A percentile compares a stretch with the other conserved stretches of the same genome.
Evolutionary conservation across 208 protist species (phyloP).

Genomic region (Acanthamoeba polyphaga): DNA sequence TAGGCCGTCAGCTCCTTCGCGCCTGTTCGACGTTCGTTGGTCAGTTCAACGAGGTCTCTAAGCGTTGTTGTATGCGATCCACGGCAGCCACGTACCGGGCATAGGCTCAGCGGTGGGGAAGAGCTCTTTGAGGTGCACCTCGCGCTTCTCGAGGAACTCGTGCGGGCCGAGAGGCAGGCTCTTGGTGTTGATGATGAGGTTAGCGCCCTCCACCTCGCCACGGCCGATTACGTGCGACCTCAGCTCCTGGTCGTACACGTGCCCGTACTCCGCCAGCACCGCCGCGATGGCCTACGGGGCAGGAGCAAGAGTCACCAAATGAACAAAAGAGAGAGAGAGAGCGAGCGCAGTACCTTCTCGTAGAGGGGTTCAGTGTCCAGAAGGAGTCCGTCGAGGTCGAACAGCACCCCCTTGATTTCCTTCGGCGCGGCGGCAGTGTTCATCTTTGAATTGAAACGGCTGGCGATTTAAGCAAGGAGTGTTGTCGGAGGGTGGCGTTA

Average conservation of each 20-base stretch:
- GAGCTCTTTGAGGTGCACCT: slow-evolving; percentile 72
- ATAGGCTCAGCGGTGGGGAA: slow-evolving; percentile 69
- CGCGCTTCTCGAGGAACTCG: slow-evolving; percentile 67
- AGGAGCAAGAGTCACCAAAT: neutral
- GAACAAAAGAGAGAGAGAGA: neutral
- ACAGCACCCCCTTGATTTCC: slow-evolving; percentile 77
- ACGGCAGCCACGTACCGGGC: slow-evolving; percentile 8
- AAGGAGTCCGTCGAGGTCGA: slow-evolving; percentile 77
- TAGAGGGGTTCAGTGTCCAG: slow-evolving; percentile 71
- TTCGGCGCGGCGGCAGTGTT: neutral
- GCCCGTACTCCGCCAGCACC: slow-evolving; percentile 26
- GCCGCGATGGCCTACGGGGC: neutral
- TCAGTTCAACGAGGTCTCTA: neutral
- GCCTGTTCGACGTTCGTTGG: neutral
- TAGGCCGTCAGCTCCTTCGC: slow-evolving; percentile 68
- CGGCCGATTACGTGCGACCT: slow-evolving; percentile 27
- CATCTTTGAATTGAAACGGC: neutral
- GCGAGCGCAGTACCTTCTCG: neutral
- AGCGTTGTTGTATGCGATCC: neutral
- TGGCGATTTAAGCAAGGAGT: too few relatives aligned
- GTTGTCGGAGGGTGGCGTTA: neutral
- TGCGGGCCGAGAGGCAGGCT: slow-evolving; percentile 57
- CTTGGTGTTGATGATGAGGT: slow-evolving; percentile 33
- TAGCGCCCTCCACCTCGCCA: slow-evolving; percentile 11
- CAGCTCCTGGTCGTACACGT: slow-evolving; percentile 69